Percentiles rank a stretch among this genome's conserved stretches.
Evolutionary conservation across 2,329 filamentous ascomycete genomes (phyloP).

Genomic region (Pyricularia sp.): DNA sequence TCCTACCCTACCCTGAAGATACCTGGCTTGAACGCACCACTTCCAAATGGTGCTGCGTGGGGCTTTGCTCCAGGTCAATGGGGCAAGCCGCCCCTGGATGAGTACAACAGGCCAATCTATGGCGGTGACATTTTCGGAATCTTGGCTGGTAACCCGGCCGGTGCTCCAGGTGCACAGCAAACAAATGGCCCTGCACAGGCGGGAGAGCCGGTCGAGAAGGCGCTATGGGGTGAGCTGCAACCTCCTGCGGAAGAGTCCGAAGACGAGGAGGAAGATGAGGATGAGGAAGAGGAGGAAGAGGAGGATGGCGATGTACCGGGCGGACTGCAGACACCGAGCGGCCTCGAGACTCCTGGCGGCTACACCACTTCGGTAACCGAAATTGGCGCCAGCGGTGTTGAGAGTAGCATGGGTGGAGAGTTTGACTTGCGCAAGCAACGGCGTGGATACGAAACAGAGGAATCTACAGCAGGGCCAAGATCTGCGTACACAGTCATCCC

Average conservation of each 20-base stretch:
- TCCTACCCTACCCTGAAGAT: slow-evolving; percentile 95
- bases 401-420: slow-evolving; percentile 72
- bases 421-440: slow-evolving; percentile 86
- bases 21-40: slow-evolving; percentile 86
- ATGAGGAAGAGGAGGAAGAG: slow-evolving; percentile 55
- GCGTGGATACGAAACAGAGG: slow-evolving; percentile 81
- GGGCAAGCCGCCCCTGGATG: slow-evolving; percentile 91
- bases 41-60: slow-evolving; percentile 83
- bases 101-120: slow-evolving; percentile 83
- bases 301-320: slow-evolving; percentile 59
- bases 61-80: slow-evolving; percentile 93
- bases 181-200: slow-evolving; percentile 21
- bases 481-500: slow-evolving; percentile 84
- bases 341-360: slow-evolving; percentile 72
- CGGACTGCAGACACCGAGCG: slow-evolving; percentile 64
- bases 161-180: slow-evolving; percentile 14
- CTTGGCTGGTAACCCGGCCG: slow-evolving; percentile 27
- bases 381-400: slow-evolving; percentile 49
- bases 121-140: slow-evolving; percentile 94
- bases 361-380: slow-evolving; percentile 78
- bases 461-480: slow-evolving; percentile 57
- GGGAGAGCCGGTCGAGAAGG: slow-evolving; percentile 77
- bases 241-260: slow-evolving; percentile 66
- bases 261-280: slow-evolving; percentile 50
- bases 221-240: slow-evolving; percentile 87